Evolutionary conservation across 768 basidiomycete genomes (phyloP), one percentile per base, ranked within the genome.

Genomic region (Rossbeevera mucosa): DNA sequence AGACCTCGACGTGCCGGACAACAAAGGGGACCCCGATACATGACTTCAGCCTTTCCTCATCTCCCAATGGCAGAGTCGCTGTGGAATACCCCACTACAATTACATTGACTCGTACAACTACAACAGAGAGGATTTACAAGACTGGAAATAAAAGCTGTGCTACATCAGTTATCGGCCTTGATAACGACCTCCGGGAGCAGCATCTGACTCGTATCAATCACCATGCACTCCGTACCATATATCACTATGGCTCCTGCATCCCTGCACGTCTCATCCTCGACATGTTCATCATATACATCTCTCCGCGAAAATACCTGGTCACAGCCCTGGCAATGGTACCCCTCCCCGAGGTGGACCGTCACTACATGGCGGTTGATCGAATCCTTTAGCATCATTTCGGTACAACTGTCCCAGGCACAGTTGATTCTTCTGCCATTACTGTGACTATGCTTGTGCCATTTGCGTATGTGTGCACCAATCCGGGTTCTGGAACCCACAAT

Each of bases 271-370:
- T 44, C 30, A 4, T 13, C 18, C 45, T 18, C 16, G 3, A 38
- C 16, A 16, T 51, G 54, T n/a, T 25, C 12, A 24, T 45, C 7
- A 7, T 56, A 45, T 4, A 56, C 51, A 21, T 56, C 54, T 25
- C 24, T 29, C 5, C 51, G 28, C 6, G 38, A 26, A 53, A 53
- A 53, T 20, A n/a, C 36, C 11, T 38, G n/a, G 14, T 41, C 5
- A 30, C 55, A 53, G 6, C 45, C 38, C 13, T 20, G 28, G 29
- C 51, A 53, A 8, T 7, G 24, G 22, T 52, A 55, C 7, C 7
- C 9, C 20, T 53, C 51, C 2, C 29, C 11, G 6, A 53, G 28
- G n/a, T 48, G 55, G 44, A 48, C 43, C 2, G 43, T 53, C 7
- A 56, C 14, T 20, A 45, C 18, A 29, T 53, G 55, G 13, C 47